These are phyloP conservation scores for Lachancea quebecensis DNA, from an alignment of 805 yeast genomes.

Conservation along the genomic window DNA sequence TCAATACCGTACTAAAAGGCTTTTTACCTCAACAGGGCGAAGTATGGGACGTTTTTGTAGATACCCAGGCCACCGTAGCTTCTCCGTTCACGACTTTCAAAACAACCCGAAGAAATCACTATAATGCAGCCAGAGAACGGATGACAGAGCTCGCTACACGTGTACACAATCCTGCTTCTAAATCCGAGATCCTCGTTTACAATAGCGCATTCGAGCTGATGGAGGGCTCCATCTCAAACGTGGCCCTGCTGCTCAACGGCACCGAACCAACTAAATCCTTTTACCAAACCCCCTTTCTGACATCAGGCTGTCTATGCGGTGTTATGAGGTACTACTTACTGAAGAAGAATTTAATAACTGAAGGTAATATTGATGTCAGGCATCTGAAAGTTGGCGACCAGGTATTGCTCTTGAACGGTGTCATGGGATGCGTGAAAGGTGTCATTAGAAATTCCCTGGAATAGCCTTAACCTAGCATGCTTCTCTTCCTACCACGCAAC, in stretches of 20 bases:
- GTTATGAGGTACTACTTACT: slow-evolving; percentile 64
- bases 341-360: slow-evolving; percentile 44
- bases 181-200: slow-evolving; percentile 62
- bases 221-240: slow-evolving; percentile 80
- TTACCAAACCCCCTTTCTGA: slow-evolving; percentile 80
- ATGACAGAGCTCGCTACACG: slow-evolving; percentile 28
- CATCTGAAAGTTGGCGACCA: slow-evolving; percentile 60
- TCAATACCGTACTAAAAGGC: slow-evolving; percentile 23
- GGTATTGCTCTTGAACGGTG: slow-evolving; percentile 70
- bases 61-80: slow-evolving; percentile 42
- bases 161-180: slow-evolving; percentile 3
- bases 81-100: slow-evolving; percentile 84
- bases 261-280: slow-evolving; percentile 26
- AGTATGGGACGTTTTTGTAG: slow-evolving; percentile 59
- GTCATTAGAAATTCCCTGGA: slow-evolving; percentile 29
- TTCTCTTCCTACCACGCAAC: slow-evolving; percentile 87
- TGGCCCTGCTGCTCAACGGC: slow-evolving; percentile 46
- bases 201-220: slow-evolving; percentile 54
- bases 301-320: slow-evolving; percentile 81
- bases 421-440: slow-evolving; percentile 72
- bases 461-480: slow-evolving; percentile 67
- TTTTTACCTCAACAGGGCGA: slow-evolving; percentile 22
- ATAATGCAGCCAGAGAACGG: slow-evolving; percentile 54
- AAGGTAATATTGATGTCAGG: slow-evolving; percentile 37
- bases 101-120: slow-evolving; percentile 66